Evolutionary conservation across 352 stramenopile species (phyloP).

Genomic region (Phytophthora sp.): DNA sequence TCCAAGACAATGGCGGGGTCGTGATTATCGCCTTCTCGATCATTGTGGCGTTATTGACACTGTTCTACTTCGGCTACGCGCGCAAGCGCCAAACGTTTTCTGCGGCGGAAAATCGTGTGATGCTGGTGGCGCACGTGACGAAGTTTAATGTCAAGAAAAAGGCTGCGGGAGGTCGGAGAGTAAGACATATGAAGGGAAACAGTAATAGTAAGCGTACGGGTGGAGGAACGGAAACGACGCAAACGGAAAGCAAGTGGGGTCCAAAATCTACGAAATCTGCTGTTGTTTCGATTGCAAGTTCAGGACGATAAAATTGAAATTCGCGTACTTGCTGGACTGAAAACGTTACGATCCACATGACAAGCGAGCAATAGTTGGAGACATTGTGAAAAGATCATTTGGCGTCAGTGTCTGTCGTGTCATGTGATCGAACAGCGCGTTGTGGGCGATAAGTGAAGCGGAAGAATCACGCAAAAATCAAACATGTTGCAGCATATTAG

Average conservation of each 20-base stretch:
- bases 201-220: constrained; percentile 12
- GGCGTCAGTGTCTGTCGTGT: no score
- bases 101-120: constrained; percentile 42
- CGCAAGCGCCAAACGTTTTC: constrained; percentile 47
- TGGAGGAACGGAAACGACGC: constrained; percentile 14
- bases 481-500: no score
- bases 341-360: no score
- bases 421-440: no score
- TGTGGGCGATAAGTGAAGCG: no score
- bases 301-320: no score
- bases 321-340: no score
- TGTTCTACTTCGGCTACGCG: constrained; percentile 47
- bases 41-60: constrained; percentile 10
- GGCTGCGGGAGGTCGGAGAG: constrained; percentile 1
- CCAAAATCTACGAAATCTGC: constrained; percentile 13
- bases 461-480: no score
- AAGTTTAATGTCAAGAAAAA: constrained; percentile 41
- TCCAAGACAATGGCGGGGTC: constrained; percentile 31
- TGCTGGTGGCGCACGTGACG: constrained; percentile 54
- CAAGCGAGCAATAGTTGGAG: no score
- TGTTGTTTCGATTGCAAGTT: not conserved
- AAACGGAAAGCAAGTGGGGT: no score
- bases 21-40: constrained; percentile 29
- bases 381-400: no score
- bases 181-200: not conserved